Evolutionary conservation across 768 basidiomycete species (phyloP).

Genomic region (Termitomyces sp.): DNA sequence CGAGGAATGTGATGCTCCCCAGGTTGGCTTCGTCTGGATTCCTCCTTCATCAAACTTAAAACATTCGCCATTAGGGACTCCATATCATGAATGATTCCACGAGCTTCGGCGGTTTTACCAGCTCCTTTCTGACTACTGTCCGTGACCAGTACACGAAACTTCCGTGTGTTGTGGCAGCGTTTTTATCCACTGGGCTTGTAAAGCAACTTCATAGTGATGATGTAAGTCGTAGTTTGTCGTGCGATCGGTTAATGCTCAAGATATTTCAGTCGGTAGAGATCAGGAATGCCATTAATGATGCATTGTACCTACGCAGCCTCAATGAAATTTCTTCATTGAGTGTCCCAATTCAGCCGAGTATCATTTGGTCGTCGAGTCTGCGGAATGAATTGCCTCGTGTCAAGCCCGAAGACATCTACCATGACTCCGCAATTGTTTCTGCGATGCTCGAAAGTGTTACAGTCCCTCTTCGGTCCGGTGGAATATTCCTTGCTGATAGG

Average conservation of each 20-base stretch:
- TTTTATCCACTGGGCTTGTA: slow-evolving; percentile 41
- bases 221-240: slow-evolving; percentile 28
- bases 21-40: slow-evolving; percentile 37
- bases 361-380: slow-evolving; percentile 31
- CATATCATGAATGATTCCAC: slow-evolving; percentile 60
- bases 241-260: slow-evolving; percentile 8
- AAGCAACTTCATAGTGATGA: slow-evolving; percentile 27
- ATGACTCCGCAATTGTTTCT: slow-evolving; percentile 53
- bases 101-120: slow-evolving; percentile 61
- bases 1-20: slow-evolving; percentile 71
- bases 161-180: slow-evolving; percentile 49
- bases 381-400: slow-evolving; percentile 19
- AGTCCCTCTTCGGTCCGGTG: slow-evolving; percentile 47
- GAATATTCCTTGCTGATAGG: slow-evolving; percentile 3
- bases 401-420: slow-evolving; percentile 34
- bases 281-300: slow-evolving; percentile 54
- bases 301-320: slow-evolving; percentile 46
- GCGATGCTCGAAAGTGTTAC: slow-evolving; percentile 54
- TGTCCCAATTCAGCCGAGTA: slow-evolving; percentile 43
- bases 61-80: slow-evolving; percentile 42
- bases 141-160: slow-evolving; percentile 66
- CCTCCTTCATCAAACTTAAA: neutral
- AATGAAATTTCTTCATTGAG: slow-evolving; percentile 43
- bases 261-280: slow-evolving; percentile 26
- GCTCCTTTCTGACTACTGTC: slow-evolving; percentile 51